Evolutionary conservation across 164 flowering plant genomes (phyloP).

Genomic region (Liquidambar formosana): DNA sequence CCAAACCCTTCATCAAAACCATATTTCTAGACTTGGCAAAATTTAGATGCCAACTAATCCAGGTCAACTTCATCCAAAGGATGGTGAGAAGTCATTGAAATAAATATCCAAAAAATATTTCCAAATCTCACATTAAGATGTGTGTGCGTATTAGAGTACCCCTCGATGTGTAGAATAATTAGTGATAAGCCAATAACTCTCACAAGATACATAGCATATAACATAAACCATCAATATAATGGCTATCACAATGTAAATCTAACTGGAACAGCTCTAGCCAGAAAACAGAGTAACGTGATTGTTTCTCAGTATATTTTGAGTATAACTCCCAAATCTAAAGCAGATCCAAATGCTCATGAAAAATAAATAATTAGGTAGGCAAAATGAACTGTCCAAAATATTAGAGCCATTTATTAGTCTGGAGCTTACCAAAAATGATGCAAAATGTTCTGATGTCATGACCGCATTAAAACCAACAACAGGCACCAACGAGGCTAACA

Average conservation of each 20-base stretch:
- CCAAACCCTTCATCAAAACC: too few species aligned
- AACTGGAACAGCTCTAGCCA: not conserved
- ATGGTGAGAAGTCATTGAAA: too few species aligned
- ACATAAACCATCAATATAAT: not conserved
- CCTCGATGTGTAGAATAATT: not conserved
- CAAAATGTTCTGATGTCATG: constrained; percentile 99
- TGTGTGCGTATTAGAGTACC: too few species aligned
- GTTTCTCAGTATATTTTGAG: not conserved
- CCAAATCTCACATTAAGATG: too few species aligned
- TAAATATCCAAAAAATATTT: too few species aligned
- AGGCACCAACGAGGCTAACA: constrained; percentile 93
- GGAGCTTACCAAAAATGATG: constrained; percentile 86
- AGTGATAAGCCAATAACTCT: not conserved
- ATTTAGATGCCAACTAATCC: too few species aligned
- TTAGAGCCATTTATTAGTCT: not conserved
- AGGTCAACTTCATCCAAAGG: too few species aligned
- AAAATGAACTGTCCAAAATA: not conserved
- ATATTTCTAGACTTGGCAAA: too few species aligned
- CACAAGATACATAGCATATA: not conserved
- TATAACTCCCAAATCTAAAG: not conserved
- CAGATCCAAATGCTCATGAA: not conserved
- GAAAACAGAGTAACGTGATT: not conserved
- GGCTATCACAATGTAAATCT: not conserved
- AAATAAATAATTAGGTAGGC: not conserved
- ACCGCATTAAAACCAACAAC: constrained; percentile 99